Evolutionary conservation across 495 filamentous ascomycete genomes (phyloP).

Genomic region (Aspergillus cavernicola): DNA sequence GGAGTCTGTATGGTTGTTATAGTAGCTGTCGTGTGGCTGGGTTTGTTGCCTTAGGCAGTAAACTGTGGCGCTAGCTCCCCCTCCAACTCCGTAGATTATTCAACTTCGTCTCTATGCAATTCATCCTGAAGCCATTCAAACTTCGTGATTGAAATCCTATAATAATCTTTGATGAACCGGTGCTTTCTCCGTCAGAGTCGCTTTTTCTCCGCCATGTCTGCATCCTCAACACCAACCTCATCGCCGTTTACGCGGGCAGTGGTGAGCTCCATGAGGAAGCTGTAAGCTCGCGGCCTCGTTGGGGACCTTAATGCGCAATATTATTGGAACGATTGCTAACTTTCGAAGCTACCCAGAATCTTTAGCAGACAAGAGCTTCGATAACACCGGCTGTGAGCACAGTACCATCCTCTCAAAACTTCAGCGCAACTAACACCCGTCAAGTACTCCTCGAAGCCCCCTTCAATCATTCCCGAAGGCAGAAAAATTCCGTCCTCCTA

Average conservation of each 20-base stretch:
- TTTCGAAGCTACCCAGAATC: slow-evolving; percentile 74
- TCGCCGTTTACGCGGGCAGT: slow-evolving; percentile 75
- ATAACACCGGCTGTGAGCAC: slow-evolving; percentile 80
- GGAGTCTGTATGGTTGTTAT: too few relatives aligned
- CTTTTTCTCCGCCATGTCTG: slow-evolving; percentile 33
- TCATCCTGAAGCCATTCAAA: background rate
- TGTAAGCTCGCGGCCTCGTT: slow-evolving; percentile 54
- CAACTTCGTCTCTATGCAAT: too few relatives aligned
- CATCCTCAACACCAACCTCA: slow-evolving; percentile 27
- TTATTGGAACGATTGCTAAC: background rate
- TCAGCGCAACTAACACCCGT: slow-evolving; percentile 3
- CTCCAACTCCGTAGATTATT: background rate
- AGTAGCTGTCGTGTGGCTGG: too few relatives aligned
- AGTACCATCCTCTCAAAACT: background rate
- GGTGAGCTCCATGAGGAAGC: slow-evolving; percentile 71
- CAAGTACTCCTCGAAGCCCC: slow-evolving; percentile 76
- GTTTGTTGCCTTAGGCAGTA: slow-evolving; percentile 3
- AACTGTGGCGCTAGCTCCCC: slow-evolving; percentile 19
- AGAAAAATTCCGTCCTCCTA: slow-evolving; percentile 74
- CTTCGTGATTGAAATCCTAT: too few relatives aligned
- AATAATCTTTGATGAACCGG: slow-evolving; percentile 13
- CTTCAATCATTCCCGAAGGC: slow-evolving; percentile 50
- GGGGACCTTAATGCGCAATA: background rate
- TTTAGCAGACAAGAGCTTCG: slow-evolving; percentile 85
- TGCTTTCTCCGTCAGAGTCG: slow-evolving; percentile 17